Evolutionary conservation across 2,329 filamentous ascomycete species (phyloP).

Genomic region (Beauveria bassiana): DNA sequence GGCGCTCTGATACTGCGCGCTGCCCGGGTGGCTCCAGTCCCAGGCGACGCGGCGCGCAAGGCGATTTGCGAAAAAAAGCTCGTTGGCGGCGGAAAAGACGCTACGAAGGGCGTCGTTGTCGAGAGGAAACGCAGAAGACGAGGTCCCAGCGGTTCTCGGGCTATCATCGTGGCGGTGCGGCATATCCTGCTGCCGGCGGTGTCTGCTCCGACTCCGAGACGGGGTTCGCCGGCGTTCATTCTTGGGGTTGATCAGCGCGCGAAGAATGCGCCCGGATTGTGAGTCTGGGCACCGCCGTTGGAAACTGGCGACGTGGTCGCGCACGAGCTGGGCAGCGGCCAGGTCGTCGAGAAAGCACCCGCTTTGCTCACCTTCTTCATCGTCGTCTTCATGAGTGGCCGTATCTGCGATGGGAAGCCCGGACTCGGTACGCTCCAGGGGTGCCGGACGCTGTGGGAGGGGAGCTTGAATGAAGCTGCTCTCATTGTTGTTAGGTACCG

Average conservation of each 20-base stretch:
- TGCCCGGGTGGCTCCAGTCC: conserved; percentile 50
- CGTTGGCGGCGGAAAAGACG: conserved; percentile 54
- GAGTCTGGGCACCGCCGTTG: conserved; percentile 40
- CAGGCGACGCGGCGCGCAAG: conserved; percentile 51
- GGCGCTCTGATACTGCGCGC: conserved; percentile 42
- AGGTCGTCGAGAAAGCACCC: conserved; percentile 33
- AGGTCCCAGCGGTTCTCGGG: conserved; percentile 18
- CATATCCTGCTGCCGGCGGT: neutral
- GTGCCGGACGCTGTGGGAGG: conserved; percentile 11
- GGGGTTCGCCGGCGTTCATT: neutral
- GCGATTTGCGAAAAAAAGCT: conserved; percentile 52
- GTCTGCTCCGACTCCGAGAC: neutral
- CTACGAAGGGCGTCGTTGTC: conserved; percentile 49
- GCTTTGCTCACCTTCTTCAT: conserved; percentile 18
- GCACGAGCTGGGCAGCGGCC: conserved; percentile 41
- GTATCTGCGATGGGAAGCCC: conserved; percentile 40
- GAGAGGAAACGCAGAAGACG: conserved; percentile 40
- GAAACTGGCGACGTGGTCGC: conserved; percentile 36
- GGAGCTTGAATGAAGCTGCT: conserved; percentile 15
- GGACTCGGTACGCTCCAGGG: conserved; percentile 42
- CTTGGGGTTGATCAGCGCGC: conserved; percentile 44
- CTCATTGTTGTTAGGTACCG: neutral
- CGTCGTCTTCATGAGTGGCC: conserved; percentile 20
- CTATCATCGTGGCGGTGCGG: neutral
- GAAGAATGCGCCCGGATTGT: conserved; percentile 49